phyloP scores from a whole-genome alignment of 2,329 filamentous ascomycete genomes.

The Delphinella strobiligena region DNA sequence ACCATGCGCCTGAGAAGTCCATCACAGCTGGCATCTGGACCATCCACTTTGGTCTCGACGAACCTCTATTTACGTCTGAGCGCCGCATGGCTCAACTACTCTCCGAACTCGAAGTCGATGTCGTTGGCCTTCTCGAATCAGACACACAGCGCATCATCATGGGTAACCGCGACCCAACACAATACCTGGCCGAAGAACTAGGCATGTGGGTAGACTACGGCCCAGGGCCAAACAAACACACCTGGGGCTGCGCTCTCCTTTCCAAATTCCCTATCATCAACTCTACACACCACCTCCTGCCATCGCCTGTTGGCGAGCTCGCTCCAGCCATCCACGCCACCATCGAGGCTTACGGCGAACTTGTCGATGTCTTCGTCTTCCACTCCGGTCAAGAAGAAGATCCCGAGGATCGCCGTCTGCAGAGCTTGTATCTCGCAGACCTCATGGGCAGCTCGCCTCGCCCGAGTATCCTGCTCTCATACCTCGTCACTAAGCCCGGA shows the following conservation, averaged over 20 bases:
- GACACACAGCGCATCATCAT: slow-evolving; percentile 97
- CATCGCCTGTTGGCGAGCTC: slow-evolving; percentile 85
- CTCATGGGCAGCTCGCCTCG: slow-evolving; percentile 75
- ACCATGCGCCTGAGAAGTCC: slow-evolving; percentile 76
- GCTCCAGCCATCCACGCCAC: slow-evolving; percentile 97
- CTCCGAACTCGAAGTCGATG: slow-evolving; percentile 81
- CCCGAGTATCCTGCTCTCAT: slow-evolving; percentile 76
- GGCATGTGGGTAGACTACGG: slow-evolving; percentile 99
- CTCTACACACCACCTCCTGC: slow-evolving; percentile 88
- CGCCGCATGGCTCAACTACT: slow-evolving; percentile 64
- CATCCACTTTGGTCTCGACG: slow-evolving; percentile 94
- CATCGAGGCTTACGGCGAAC: slow-evolving; percentile 77
- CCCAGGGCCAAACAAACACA: slow-evolving; percentile 96
- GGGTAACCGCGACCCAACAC: slow-evolving; percentile 94
- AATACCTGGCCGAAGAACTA: slow-evolving; percentile 87
- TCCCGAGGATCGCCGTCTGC: slow-evolving; percentile 75
- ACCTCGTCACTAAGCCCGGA: slow-evolving; percentile 80
- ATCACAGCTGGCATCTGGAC: slow-evolving; percentile 97
- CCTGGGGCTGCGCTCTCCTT: slow-evolving; percentile 84
- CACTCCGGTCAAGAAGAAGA: slow-evolving; percentile 98
- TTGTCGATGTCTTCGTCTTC: slow-evolving; percentile 93
- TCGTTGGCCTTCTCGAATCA: slow-evolving; percentile 85
- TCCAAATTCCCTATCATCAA: slow-evolving; percentile 98
- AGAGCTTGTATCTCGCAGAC: slow-evolving; percentile 73
- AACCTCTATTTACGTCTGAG: slow-evolving; percentile 98